Evolutionary conservation across 129 eudicot genomes (phyloP), one percentile per base, ranked within the genome.

Genomic region (Artemisia annua): DNA sequence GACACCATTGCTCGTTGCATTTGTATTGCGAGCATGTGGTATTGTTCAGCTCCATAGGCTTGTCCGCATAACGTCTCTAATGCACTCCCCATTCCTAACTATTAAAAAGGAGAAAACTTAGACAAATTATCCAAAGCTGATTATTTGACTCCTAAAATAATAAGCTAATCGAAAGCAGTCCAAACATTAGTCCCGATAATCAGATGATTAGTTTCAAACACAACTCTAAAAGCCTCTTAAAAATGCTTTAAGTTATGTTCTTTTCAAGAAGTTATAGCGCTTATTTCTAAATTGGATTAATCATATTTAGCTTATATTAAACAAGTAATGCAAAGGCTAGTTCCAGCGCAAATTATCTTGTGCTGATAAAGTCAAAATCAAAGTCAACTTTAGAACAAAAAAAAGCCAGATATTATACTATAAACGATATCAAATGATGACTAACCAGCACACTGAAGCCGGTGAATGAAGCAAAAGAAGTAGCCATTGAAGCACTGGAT

Each of bases 51-150:
- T 74, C 93, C 96, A 51, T 78, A 89, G 15, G 92, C 86, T 81
- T 87, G 96, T 16, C 96, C 96, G 16, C 92, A 87, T 71, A 90
- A 49, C 3, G 96, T 90, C 71, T 90, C 96, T 54, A 90, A 67
- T 16, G 93, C 90, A 75, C 90, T 85, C 73, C 90, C 90, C 90
- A 90, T 78, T 74, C 96, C 93, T 80, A 85, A 44, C 96, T 90
- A 73, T 49, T n/a, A 46, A 75, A 70, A 48, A 53, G 19, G 26
- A 46, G 54, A 58, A 70, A 32, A 39, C 2, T 6, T 39, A 39
- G 10, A 39, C 46, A 39, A 7, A 6, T 7, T 39, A 39, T 39
- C 46, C 46, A 7, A 39, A 39, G 46, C 2, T 39, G 10, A 39
- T 6, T 39, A 39, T 39, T 39, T 39, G 46, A 6, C 9, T 39